Evolutionary conservation across 805 yeast species (phyloP), one percentile per base, ranked within the genome.

Genomic region (Kazachstania taianensis): DNA sequence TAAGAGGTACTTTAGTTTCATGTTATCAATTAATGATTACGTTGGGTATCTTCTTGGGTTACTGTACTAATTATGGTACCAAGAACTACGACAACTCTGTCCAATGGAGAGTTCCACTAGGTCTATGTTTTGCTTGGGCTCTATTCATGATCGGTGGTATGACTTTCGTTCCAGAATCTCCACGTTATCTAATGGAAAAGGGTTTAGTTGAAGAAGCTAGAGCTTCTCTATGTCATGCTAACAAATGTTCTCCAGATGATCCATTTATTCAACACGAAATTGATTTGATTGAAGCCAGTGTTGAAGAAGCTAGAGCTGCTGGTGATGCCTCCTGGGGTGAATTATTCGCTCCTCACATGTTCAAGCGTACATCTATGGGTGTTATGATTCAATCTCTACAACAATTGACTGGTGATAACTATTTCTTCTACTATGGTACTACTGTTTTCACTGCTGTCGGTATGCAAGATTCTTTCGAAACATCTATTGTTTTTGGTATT

Each of bases 31-130:
- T 81, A 53, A 75, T 72, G 72, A 73, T 79, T 44, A 80, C 87
- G 23, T 62, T 74, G 33, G 89, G 87, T 61, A 81, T 81, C 50
- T 79, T 80, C 62, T 63, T 81, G 46, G 89, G 86, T 56, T 78
- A 78, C 69, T 78, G 85, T 62, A 66, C 78, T 32, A 75, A 75
- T 41, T 81, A 70, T 55, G 87, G 86, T 59, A 75, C 60, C 13
- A 57, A 56, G 36, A 49, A 45, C 18, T 57, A 57, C 41, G 30
- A 41, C 5, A 43, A 52, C 78, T 50, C 57, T 22, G 84, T 61
- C 10, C 81, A 76, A 63, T 80, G 86, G 86, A 76, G 87, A 70
- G 70, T 80, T 44, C 83, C 82, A 38, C 65, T 80, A 52, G 81
- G 81, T 39, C 58, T 75, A 41, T 64, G 68, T 49, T 70, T 70